Evolutionary conservation across 768 basidiomycete species (phyloP), one percentile per base, ranked within the genome.

Genomic region (Lactarius hengduanensis): DNA sequence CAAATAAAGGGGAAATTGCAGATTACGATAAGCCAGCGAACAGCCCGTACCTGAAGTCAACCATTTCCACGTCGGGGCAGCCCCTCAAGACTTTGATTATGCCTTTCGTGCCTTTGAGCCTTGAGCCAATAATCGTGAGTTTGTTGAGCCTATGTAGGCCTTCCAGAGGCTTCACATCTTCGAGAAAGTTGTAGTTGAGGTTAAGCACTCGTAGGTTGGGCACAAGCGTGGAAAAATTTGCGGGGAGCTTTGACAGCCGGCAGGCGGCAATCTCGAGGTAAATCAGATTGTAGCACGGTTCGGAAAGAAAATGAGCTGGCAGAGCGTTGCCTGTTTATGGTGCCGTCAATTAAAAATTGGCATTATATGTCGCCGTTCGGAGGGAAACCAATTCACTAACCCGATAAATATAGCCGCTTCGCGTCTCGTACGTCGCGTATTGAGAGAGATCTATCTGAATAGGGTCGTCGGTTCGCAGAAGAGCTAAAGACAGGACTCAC

Each of bases 111-210:
- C 85, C 86, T 77, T 86, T 85, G 73, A 98, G 74, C 72, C 95
- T 83, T 61, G 78, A 88, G 64, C 95, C 96, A 71, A 98, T 90
- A 64, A 94, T 83, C 54, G 87, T 93, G 73, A 98, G 78, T 80
- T 92, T 95, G 70, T 86, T 84, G 77, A 98, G 78, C 73, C 92
- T 80, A 66, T 77, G 80, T 68, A 98, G 81, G 15, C 91, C 93
- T 60, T 83, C 83, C 64, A 99, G 80, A 59, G 80, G 77, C 69
- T 82, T 76, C 61, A 85, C 77, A 72, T 91, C 88, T 71, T 94
- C 86, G 75, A 98, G 74, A 77, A 96, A 98, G 77, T 98, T 98
- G 82, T 97, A 96, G 82, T 98, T 96, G 70, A 98, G 84, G 81
- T 98, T 98, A 77, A 98, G 80, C 66, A 88, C 88, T 62, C 94